phyloP scores from a whole-genome alignment of 805 yeast genomes.

The Sugiyamaella valdiviana region DNA sequence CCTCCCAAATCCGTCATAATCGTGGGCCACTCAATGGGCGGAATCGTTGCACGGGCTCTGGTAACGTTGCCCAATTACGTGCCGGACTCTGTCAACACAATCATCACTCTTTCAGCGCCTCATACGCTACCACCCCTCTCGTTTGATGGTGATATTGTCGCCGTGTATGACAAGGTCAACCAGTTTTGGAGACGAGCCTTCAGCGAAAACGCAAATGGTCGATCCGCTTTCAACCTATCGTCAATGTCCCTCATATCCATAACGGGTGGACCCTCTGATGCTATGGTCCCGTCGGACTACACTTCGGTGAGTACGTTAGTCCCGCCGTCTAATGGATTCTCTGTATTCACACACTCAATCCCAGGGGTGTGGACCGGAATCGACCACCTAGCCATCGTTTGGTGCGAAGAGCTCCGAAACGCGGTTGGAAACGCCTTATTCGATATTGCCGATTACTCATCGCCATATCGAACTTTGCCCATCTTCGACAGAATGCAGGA shows the following conservation, averaged over 20 bases:
- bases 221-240: constrained; percentile 47
- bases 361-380: constrained; percentile 89
- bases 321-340: constrained; percentile 70
- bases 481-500: constrained; percentile 51
- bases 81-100: constrained; percentile 66
- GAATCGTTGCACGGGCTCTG: constrained; percentile 81
- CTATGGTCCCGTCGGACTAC: constrained; percentile 81
- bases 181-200: constrained; percentile 69
- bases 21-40: constrained; percentile 95
- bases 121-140: constrained; percentile 87
- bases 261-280: constrained; percentile 77
- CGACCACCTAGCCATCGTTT: constrained; percentile 87
- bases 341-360: constrained; percentile 74
- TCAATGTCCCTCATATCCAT: constrained; percentile 69
- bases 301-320: constrained; percentile 62
- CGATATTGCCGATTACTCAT: constrained; percentile 38
- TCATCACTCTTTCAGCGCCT: constrained; percentile 80
- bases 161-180: constrained; percentile 64
- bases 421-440: constrained; percentile 52
- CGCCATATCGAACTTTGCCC: constrained; percentile 33
- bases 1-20: constrained; percentile 64
- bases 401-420: constrained; percentile 82
- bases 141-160: constrained; percentile 78
- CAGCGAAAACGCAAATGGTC: constrained; percentile 31
- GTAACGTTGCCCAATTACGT: constrained; percentile 67